Conservation (phyloP, 148 eudicot genomes). For the Limonium bicolor region DNA sequence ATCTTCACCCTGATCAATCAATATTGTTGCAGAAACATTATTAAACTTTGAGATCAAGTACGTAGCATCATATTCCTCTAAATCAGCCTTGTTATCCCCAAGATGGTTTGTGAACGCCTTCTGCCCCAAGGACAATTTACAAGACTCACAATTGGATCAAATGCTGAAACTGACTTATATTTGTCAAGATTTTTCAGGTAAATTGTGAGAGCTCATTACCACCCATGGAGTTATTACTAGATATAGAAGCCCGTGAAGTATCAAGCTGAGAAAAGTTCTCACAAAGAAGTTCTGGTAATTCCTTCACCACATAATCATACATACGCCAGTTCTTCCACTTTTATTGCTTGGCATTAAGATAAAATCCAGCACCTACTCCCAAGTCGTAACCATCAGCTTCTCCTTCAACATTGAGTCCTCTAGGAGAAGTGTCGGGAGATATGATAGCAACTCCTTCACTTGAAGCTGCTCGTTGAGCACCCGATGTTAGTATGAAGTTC, state of each 20-base stretch:
- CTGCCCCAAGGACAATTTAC: conserved; percentile 95
- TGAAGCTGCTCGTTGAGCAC: conserved; percentile 93
- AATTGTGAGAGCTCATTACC: conserved; percentile 89
- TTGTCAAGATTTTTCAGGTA: conserved; percentile 94
- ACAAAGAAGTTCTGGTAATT: conserved; percentile 62
- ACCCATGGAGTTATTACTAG: conserved; percentile 97
- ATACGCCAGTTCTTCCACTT: conserved; percentile 99
- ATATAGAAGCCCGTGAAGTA: conserved; percentile 76
- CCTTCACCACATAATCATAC: conserved; percentile 94
- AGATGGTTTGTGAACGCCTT: conserved; percentile 91
- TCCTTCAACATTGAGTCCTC: conserved; percentile 95
- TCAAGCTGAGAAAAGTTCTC: conserved; percentile 83
- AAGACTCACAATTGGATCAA: conserved; percentile 75
- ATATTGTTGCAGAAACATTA: conserved; percentile 56
- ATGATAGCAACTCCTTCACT: conserved; percentile 73
- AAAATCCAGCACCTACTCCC: conserved; percentile 99
- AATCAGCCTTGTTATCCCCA: conserved; percentile 65
- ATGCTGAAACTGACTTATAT: conserved; percentile 96
- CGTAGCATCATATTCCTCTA: conserved; percentile 98
- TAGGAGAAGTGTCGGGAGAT: conserved; percentile 95
- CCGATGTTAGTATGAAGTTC: conserved; percentile 82
- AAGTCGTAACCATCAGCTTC: conserved; percentile 98
- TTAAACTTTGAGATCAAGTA: conserved; percentile 56
- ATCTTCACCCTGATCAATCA: conserved; percentile 92
- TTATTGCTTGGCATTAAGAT: conserved; percentile 89